A percentile compares a stretch with the other conserved stretches of the same genome.
These are phyloP conservation scores for Globisporangium alternatum DNA, from an alignment of 352 stramenopile genomes.

Conservation along the genomic window DNA sequence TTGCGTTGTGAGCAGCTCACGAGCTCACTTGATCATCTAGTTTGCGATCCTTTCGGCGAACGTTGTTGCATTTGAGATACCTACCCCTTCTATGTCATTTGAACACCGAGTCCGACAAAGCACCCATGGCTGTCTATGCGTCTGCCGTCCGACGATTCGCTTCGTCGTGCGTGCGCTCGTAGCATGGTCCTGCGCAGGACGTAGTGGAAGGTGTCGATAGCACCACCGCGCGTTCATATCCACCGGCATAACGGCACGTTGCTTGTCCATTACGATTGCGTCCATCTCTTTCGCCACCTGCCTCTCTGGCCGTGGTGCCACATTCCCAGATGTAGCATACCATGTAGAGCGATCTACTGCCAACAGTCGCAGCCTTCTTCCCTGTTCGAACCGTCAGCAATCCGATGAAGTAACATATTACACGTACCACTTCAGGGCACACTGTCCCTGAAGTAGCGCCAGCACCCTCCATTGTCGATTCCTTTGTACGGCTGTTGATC, in stretches of 20 bases:
- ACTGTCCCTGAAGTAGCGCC: constrained; percentile 6
- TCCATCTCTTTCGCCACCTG: too few relatives aligned
- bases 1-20: not conserved
- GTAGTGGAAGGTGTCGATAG: not conserved
- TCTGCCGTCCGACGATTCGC: too few relatives aligned
- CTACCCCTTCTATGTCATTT: constrained; percentile 16
- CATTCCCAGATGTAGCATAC: not conserved
- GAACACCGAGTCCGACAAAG: too few relatives aligned
- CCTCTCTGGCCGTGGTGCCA: not conserved
- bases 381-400: not conserved
- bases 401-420: not conserved
- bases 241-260: not conserved
- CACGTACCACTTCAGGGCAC: not conserved
- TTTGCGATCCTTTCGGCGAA: not conserved
- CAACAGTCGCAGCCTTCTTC: not conserved
- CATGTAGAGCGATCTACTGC: not conserved
- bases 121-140: too few relatives aligned
- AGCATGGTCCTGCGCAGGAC: not conserved
- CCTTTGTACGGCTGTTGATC: constrained; percentile 20
- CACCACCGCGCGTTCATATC: not conserved
- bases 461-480: constrained; percentile 5
- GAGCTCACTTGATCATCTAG: not conserved
- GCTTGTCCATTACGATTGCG: too few relatives aligned
- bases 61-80: not conserved
- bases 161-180: too few relatives aligned